A percentile compares a stretch with the other conserved stretches of the same genome.
Conservation (phyloP, 345 rosid species). For the Pistacia vera region DNA sequence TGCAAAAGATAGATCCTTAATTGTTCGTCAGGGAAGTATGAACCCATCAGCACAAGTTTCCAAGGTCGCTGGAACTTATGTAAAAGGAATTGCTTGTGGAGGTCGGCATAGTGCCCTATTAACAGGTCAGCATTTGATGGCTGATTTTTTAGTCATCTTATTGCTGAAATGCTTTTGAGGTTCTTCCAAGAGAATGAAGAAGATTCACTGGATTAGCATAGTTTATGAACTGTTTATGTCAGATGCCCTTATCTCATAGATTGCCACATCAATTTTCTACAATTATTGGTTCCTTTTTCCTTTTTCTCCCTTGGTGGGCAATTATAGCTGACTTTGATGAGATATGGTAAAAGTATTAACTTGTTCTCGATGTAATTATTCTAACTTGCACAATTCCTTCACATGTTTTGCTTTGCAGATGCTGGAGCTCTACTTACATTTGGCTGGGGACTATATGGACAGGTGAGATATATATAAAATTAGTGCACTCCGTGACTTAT, state of each 20-base stretch:
- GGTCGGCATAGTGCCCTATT: slow-evolving; percentile 83
- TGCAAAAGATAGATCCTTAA: slow-evolving; percentile 48
- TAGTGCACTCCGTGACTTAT: neutral
- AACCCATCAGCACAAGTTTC: slow-evolving; percentile 36
- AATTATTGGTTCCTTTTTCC: neutral
- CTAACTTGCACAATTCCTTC: neutral
- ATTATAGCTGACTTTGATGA: neutral
- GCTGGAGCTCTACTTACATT: slow-evolving; percentile 71
- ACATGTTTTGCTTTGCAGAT: slow-evolving; percentile 49
- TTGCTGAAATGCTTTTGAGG: slow-evolving; percentile 2
- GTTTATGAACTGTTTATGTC: neutral
- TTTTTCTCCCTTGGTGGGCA: neutral
- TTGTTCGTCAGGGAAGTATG: slow-evolving; percentile 44
- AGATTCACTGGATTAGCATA: slow-evolving; percentile 3
- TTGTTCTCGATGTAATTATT: neutral
- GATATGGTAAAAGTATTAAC: slow-evolving; percentile 7
- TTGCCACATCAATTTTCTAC: neutral
- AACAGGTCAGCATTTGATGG: slow-evolving; percentile 55
- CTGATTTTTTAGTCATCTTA: slow-evolving; percentile 6
- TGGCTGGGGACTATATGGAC: slow-evolving; percentile 94
- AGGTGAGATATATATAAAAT: slow-evolving; percentile 43
- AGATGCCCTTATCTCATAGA: neutral
- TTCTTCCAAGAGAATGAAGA: neutral
- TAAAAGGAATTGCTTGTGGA: slow-evolving; percentile 79
- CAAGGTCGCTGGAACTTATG: slow-evolving; percentile 51